These are phyloP conservation scores for Santalum album DNA, from an alignment of 164 flowering plant species.

Conservation along the genomic window DNA sequence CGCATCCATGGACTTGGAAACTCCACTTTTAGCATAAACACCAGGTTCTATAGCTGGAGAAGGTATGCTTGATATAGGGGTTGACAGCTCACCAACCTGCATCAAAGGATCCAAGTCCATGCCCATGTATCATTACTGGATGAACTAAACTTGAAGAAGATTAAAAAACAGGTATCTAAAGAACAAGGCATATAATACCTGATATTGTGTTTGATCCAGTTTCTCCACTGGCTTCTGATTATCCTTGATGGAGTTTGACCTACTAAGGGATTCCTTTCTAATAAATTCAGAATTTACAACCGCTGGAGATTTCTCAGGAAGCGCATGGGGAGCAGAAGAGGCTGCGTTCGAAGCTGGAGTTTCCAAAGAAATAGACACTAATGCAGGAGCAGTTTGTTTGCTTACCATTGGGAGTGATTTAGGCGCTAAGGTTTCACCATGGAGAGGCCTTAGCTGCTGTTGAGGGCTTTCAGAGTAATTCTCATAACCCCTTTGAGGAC, in stretches of 20 bases:
- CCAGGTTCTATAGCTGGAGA: background rate
- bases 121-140: background rate
- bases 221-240: background rate
- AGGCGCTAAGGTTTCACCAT: background rate
- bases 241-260: background rate
- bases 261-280: background rate
- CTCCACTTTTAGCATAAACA: background rate
- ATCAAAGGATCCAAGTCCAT: background rate
- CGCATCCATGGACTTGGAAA: background rate
- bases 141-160: background rate
- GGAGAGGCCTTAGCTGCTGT: constrained; percentile 21
- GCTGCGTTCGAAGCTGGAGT: background rate
- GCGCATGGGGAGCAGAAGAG: background rate
- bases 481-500: constrained; percentile 25
- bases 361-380: background rate
- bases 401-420: background rate
- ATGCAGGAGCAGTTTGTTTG: background rate
- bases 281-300: background rate
- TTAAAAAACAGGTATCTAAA: no score
- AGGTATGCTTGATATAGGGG: background rate
- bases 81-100: background rate
- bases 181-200: background rate
- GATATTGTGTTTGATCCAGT: background rate
- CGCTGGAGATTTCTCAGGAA: background rate
- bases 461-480: constrained; percentile 10